Evolutionary conservation across 768 basidiomycete species (phyloP), one percentile per base, ranked within the genome.

Genomic region (Pleurotus platypus): DNA sequence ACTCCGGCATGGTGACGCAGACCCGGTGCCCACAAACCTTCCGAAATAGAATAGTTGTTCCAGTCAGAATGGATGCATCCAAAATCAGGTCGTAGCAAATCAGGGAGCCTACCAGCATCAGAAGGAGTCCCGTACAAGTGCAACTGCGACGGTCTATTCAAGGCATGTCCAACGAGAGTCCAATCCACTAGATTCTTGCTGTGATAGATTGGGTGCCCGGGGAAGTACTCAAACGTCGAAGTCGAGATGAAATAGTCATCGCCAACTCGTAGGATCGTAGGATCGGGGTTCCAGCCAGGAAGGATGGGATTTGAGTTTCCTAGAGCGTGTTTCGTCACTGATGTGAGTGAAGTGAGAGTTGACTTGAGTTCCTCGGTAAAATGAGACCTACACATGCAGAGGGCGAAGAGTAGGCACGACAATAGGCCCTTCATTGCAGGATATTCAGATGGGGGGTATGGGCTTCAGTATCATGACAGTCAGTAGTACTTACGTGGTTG

Each of bases 221-320:
- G 75, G 57, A 68, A 76, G 54, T 72, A 72, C 57, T 75, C 74
- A 24, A 76, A 76, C 4, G 70, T 69, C 1, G 73, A 75, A 0
- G 73, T 75, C 3, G 69, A 65, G 47, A 74, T 68, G 61, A 75
- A 76, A 55, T 75, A 76, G 61, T 75, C 72, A 1, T 65, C 51
- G 11, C 70, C 72, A 45, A 75, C 74, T 53, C 72, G 71, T n/a
- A 75, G 35, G 24, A 75, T 70, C 24, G 66, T 68, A 3, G 75
- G 75, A 60, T 75, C 75, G 11, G 75, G 72, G 51, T 75, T 75
- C 72, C 72, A 76, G 30, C 75, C 75, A 6, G 72, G 70, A 2
- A 76, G 61, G 12, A 76, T 73, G 6, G 75, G 75, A 47, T 75
- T 74, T 12, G 70, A 60, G 30, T 35, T 35, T 35, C 30, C 30